Evolutionary conservation across 495 filamentous ascomycete species (phyloP), one percentile per base, ranked within the genome.

Genomic region (Penicillium argentinense): DNA sequence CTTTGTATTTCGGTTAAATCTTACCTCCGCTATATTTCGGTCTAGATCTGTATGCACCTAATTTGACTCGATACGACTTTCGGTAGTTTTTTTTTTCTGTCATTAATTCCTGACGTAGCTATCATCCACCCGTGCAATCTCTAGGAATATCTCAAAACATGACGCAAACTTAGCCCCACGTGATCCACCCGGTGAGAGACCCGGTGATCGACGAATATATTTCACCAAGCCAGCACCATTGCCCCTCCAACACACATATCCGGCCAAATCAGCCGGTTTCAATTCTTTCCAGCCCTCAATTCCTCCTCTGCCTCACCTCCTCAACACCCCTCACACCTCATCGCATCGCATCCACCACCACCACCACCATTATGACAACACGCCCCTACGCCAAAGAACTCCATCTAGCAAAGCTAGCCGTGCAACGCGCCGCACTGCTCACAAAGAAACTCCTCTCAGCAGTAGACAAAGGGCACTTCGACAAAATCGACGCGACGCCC

Each of bases 401-500:
- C 3, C 57, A 69, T 24, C 61, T 80, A 27, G 79, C 75, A 28
- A 64, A 70, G 39, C 65, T 78, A 16, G 67, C 79, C 17, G 77
- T 81, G 9, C 78, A 81, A 42, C 68, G 76, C 54, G 78, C 77
- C 24, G 61, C 75, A n/a, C 54, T 77, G 26, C 50, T 78, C 13
- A 81, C 79, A 8, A 79, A 77, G 43, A 60, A 67, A 40, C 64
- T 81, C 29, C 67, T 78, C 22, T 62, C 66, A 6, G 59, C 60
- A 5, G 68, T 78, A 26, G 64, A 76, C 57, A 76, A 74, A 41
- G 73, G 73, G 30, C 48, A 56, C 9, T 57, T 79, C n/a, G 66
- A 74, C 54, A 87, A 87, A 55, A 72, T 68, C 43, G 82, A 87
- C 51, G 62, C 72, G 6, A 79, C 73, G 19, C 81, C 81, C 5